These are phyloP conservation scores for Zizania latifolia DNA, from an alignment of 176 grass and related monocot species.

Conservation along the genomic window DNA sequence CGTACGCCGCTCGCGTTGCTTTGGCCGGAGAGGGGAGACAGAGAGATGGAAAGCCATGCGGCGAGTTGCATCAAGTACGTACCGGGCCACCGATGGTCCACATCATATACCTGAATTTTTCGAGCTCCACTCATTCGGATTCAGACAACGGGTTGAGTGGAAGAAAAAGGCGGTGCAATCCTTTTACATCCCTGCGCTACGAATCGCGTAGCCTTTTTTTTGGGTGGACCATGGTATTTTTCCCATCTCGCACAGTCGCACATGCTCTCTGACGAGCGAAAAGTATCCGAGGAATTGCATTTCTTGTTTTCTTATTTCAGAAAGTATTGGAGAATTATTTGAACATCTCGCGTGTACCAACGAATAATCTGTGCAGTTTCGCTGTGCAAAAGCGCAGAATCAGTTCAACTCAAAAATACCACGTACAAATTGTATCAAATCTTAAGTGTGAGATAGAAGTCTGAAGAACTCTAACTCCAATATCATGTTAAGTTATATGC, in stretches of 20 bases:
- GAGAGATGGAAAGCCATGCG: not conserved
- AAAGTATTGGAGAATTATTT: no score
- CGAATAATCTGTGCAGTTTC: no score
- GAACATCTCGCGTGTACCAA: no score
- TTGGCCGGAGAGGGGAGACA: not conserved
- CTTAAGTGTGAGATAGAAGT: no score
- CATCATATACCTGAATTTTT: constrained; percentile 3
- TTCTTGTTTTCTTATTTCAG: not conserved
- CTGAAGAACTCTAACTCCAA: no score
- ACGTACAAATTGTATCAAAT: no score
- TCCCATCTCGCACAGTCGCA: constrained; percentile 3
- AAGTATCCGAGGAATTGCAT: not conserved
- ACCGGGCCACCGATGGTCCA: constrained; percentile 12
- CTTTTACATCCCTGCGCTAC: constrained; percentile 2
- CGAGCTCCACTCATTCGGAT: constrained; percentile 7
- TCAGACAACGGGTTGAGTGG: not conserved
- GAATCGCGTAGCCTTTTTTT: constrained; percentile 21
- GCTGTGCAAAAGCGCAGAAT: no score
- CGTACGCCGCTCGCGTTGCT: no score
- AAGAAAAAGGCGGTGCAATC: not conserved
- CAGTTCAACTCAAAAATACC: no score
- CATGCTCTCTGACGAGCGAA: constrained; percentile 14
- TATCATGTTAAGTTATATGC: no score
- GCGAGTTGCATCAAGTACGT: not conserved
- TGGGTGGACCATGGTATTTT: not conserved